phyloP scores from a whole-genome alignment of 352 stramenopile genomes.

The Globisporangium iwayamae region DNA sequence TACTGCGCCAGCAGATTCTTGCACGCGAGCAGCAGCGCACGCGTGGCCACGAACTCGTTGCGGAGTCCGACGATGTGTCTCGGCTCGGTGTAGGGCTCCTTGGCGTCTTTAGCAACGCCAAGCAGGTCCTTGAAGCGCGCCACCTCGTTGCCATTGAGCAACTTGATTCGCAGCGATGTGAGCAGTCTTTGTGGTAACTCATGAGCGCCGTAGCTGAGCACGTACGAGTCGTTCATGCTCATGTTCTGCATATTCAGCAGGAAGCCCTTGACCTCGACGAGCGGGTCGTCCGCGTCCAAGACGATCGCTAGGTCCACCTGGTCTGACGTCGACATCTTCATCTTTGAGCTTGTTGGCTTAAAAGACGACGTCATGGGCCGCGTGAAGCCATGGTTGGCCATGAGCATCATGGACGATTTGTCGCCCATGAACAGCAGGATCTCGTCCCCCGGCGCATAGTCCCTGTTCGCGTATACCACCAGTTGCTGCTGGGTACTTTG shows the following conservation, averaged over 20 bases:
- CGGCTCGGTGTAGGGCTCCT: neutral
- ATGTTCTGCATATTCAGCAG: conserved; percentile 35
- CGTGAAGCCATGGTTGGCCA: conserved; percentile 47
- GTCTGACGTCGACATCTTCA: conserved; percentile 19
- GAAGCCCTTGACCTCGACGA: conserved; percentile 36
- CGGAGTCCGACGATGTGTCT: conserved; percentile 35
- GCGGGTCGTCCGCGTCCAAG: conserved; percentile 30
- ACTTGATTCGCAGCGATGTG: conserved; percentile 45
- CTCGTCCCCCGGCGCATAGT: conserved; percentile 29
- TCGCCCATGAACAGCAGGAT: conserved; percentile 25
- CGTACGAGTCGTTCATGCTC: conserved; percentile 40
- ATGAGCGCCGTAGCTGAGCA: conserved; percentile 21
- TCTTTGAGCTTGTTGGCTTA: neutral
- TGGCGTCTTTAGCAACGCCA: conserved; percentile 12
- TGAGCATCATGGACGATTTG: conserved; percentile 38
- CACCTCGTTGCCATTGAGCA: conserved; percentile 32
- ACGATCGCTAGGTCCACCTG: conserved; percentile 45
- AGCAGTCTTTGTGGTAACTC: conserved; percentile 18
- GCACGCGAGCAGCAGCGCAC: conserved; percentile 37
- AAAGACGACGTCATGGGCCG: conserved; percentile 14
- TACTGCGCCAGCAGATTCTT: conserved; percentile 37
- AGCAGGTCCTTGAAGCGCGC: conserved; percentile 26
- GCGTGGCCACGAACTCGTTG: conserved; percentile 48
- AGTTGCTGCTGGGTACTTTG: conserved; percentile 23
- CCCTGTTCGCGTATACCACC: conserved; percentile 29